phyloP scores from a whole-genome alignment of 352 stramenopile genomes.

The Plasmopara halstedii region DNA sequence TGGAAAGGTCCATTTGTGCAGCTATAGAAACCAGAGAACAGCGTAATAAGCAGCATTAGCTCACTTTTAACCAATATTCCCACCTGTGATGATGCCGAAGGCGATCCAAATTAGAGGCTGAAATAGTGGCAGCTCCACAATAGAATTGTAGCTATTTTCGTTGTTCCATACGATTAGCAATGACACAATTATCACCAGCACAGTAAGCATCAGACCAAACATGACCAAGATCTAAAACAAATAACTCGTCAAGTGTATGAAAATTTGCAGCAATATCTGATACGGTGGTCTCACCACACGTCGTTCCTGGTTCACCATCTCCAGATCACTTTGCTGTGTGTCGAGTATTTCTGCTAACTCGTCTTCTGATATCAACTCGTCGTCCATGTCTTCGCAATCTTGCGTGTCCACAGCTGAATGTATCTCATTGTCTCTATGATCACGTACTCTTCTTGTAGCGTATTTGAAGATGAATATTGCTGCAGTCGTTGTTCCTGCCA shows the following conservation, averaged over 20 bases:
- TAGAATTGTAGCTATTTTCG: constrained; percentile 26
- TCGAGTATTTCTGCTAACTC: constrained; percentile 24
- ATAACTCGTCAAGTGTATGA: background rate
- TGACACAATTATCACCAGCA: constrained; percentile 55
- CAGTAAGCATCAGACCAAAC: constrained; percentile 60
- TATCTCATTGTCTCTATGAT: constrained; percentile 11
- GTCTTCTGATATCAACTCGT: constrained; percentile 35
- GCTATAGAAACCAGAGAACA: constrained; percentile 18
- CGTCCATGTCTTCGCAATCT: constrained; percentile 22
- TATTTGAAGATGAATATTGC: constrained; percentile 56
- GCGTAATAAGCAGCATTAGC: constrained; percentile 2
- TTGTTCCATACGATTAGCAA: constrained; percentile 50
- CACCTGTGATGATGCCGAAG: constrained; percentile 69
- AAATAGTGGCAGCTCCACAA: constrained; percentile 64
- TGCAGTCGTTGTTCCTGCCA: constrained; percentile 58
- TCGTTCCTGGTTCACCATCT: constrained; percentile 29
- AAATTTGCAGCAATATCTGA: background rate
- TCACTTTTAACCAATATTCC: background rate
- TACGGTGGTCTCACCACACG: background rate
- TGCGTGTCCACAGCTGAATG: constrained; percentile 9
- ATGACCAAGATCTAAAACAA: constrained; percentile 49
- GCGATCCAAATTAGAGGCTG: constrained; percentile 74
- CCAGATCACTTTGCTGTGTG: constrained; percentile 28
- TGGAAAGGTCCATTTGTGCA: constrained; percentile 44
- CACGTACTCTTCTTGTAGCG: constrained; percentile 33